Base-by-base conservation (phyloP, 345 rosid species). In the Lepidium didymum region DNA sequence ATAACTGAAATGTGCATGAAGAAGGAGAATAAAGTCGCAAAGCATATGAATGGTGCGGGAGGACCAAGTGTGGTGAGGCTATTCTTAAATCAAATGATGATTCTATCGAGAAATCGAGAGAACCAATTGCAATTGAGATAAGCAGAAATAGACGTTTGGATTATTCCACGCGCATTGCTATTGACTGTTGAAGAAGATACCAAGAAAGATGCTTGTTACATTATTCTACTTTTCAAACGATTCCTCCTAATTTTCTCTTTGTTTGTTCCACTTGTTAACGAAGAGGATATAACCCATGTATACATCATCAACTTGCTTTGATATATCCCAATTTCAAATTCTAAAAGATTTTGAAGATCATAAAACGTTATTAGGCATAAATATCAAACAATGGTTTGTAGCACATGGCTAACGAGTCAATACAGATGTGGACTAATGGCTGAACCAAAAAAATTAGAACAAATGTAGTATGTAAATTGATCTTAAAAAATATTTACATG, bases 21-120 rank as follows among this genome's bases (percentile, higher is more conserved):
- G 1, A 29, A 50, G 3, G 27, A 60, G 47, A 71, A 71, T 53
- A 62, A 70, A 62, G 69, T 55, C 8, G 56, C 33, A 44, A 49
- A 44, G 55, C 54, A 53, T 15, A 42, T 25, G 43, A 36, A n/a
- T 64, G 3, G 41, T 52, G 75, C 69, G 75, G 54, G 10, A 34
- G 40, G 40, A 34, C 15, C 47, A 71, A 62, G 63, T 56, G 40
- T 44, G 56, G 47, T 43, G 40, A 71, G 9, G 12, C 47, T 44
- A 71, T 16, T 63, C 33, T 62, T 62, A 69, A 62, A 35, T 10
- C 23, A 11, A 40, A 43, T 36, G 69, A 61, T 61, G 52, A 60
- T 60, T 13, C 44, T 9, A 60, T 34, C 74, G 23, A 50, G 59
- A 69, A 59, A 34, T 34, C 4, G 16, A 43, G 15, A 34, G 49